Base-by-base conservation (phyloP, 768 basidiomycete genomes). In the Termitomyces sp. region DNA sequence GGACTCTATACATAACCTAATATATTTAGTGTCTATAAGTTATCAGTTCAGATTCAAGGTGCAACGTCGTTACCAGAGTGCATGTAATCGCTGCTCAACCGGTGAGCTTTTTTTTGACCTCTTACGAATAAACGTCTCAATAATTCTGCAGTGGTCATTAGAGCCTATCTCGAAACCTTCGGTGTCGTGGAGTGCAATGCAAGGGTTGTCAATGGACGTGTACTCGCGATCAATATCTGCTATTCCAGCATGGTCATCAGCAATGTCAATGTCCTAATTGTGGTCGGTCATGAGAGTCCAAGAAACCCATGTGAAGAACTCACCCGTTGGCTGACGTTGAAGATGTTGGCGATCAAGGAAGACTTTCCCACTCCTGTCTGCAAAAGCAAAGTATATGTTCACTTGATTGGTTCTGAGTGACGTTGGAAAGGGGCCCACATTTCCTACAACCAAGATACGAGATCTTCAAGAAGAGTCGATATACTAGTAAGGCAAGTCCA, bases 331-430 rank as follows among this genome's bases (percentile, higher is more conserved):
- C 12, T 39, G 22, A 57, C 22, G 18, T 50, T 50, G 22, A 57
- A 51, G 8, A 57, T n/a, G 37, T 31, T 57, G 47, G 47, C 47
- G 9, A 57, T 41, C 16, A 57, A 37, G n/a, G 55, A 57, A 13
- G 47, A 57, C 11, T 57, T 57, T 34, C 57, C 57, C 6, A 57
- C 57, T 50, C 57, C 57, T 31, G 39, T 57, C 57, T 57, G 9
- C 11, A 20, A n/a, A 55, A 22, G 22, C 45, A 2, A 45, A 4
- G 41, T n/a, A 16, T 27, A 41, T 16, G 56, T 3, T 31, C 22
- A 20, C 13, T 11, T 12, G 16, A 11, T 15, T 39, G 16, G 8
- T n/a, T 41, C 6, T 27, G 27, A 41, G 47, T n/a, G n/a, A n/a
- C 47, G 3, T 30, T 16, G 8, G 13, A 18, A 24, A 12, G 20